Evolutionary conservation across 805 yeast genomes (phyloP), one percentile per base, ranked within the genome.

Genomic region (Ogataea trehalophila): DNA sequence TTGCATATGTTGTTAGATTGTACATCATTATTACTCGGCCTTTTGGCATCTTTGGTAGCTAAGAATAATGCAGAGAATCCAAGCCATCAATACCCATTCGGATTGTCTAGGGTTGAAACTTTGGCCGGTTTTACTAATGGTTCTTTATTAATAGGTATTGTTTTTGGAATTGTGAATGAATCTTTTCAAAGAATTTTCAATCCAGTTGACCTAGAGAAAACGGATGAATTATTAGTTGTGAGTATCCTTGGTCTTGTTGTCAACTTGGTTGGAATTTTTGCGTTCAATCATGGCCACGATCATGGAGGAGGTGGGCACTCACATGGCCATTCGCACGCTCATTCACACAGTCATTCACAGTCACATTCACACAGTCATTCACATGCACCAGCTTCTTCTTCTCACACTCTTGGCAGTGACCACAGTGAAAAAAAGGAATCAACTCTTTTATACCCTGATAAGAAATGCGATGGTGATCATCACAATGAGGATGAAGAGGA

Each of bases 1-100:
- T 74, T 94, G 44, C 99, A 94, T 66, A 94, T 94, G 99, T 86
- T 95, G 2, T 73, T 94, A 47, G 99, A 94, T 66, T 94, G 99
- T 64, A 77, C 89, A 0, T 95, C 98, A 0, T 71, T 94, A 46
- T 81, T 94, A 3, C 77, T 94, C 31, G 99, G 99, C 0, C 71
- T 94, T 2, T 74, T 92, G 23, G 99, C 99, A 0, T 87, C 95
- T 80, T 14, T 67, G 60, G 54, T 69, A 53, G 54, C 75, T 54
- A 47, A 62, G 37, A 59, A 62, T 29, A 59, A 62, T 43, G 18
- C 36, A 6, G 57, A 59, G 40, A 39, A 52, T 33, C 68, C 68
- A 14, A 54, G 52, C 29, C 34, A 39, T 3, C 75, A 77, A 44
- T 92, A 78, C 61, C 97, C 98, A 1, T 89, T 88, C 70, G 97